A percentile compares a stretch with the other conserved stretches of the same genome.
Evolutionary conservation across 2,329 filamentous ascomycete species (phyloP).

Genomic region (Neurospora sp.): DNA sequence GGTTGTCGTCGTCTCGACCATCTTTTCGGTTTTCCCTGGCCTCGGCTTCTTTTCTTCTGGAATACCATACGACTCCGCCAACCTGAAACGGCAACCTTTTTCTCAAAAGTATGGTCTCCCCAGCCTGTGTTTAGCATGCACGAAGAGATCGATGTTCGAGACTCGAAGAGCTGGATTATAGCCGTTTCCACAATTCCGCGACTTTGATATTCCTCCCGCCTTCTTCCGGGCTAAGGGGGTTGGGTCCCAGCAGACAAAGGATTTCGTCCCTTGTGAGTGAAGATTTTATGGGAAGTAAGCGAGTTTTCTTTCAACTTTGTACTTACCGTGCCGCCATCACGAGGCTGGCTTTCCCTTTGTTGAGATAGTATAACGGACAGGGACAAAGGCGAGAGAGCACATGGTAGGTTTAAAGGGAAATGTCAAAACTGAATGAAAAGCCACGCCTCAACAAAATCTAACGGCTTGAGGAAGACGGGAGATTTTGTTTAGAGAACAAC

Average conservation of each 20-base stretch:
- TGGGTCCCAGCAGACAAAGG: background rate
- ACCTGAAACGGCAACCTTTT: background rate
- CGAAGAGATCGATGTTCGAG: background rate
- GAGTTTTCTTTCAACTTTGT: background rate
- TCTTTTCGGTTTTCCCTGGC: background rate
- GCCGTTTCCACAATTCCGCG: background rate
- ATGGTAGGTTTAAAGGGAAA: background rate
- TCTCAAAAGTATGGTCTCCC: background rate
- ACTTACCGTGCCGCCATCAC: background rate
- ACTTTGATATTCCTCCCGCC: background rate
- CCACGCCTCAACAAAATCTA: background rate
- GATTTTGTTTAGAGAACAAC: background rate
- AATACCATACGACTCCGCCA: background rate
- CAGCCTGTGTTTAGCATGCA: background rate
- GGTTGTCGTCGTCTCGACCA: background rate
- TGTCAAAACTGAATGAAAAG: background rate
- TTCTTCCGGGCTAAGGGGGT: background rate
- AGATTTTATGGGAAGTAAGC: background rate
- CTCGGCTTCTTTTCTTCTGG: background rate
- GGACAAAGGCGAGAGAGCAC: background rate
- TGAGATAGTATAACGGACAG: background rate
- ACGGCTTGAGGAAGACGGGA: background rate
- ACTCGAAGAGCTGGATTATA: background rate
- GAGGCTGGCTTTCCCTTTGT: background rate
- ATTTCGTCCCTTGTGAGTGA: background rate